Evolutionary conservation across 352 stramenopile species (phyloP).

Genomic region (Globisporangium sylvaticum): DNA sequence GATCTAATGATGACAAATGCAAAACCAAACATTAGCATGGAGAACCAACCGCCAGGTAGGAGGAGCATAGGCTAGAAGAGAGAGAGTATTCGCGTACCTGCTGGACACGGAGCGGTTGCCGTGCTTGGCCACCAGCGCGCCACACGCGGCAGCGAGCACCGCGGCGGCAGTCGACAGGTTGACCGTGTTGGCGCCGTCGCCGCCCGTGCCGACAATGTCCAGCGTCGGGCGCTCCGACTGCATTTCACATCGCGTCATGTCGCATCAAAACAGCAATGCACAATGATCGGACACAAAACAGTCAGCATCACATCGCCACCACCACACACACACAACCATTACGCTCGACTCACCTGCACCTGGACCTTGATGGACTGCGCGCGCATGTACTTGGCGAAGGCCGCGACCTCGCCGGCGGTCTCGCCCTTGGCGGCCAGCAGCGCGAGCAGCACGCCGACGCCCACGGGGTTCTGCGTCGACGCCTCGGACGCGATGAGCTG

Average conservation of each 20-base stretch:
- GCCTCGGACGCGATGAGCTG: conserved; percentile 69
- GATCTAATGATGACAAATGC: conserved; percentile 31
- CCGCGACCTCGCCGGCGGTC: conserved; percentile 92
- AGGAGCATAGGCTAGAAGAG: neutral
- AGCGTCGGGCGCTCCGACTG: conserved; percentile 80
- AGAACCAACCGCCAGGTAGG: neutral
- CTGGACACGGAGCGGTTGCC: conserved; percentile 96
- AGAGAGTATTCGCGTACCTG: conserved; percentile 26
- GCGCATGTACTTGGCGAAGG: conserved; percentile 96
- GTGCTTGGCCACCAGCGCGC: conserved; percentile 94
- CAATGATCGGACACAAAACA: neutral
- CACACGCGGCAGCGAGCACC: conserved; percentile 93
- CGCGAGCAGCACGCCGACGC: conserved; percentile 91
- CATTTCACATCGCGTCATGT: neutral
- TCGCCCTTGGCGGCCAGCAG: conserved; percentile 94
- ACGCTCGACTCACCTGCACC: conserved; percentile 26
- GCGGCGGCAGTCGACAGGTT: conserved; percentile 96
- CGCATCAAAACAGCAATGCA: neutral
- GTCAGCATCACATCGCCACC: conserved; percentile 4
- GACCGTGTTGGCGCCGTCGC: conserved; percentile 97
- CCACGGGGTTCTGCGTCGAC: conserved; percentile 52
- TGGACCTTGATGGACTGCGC: conserved; percentile 84
- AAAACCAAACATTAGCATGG: neutral
- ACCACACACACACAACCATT: neutral
- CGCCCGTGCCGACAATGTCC: conserved; percentile 98